Conservation (phyloP, 2,329 filamentous ascomycete genomes). For the Ceratocystis harringtonii region DNA sequence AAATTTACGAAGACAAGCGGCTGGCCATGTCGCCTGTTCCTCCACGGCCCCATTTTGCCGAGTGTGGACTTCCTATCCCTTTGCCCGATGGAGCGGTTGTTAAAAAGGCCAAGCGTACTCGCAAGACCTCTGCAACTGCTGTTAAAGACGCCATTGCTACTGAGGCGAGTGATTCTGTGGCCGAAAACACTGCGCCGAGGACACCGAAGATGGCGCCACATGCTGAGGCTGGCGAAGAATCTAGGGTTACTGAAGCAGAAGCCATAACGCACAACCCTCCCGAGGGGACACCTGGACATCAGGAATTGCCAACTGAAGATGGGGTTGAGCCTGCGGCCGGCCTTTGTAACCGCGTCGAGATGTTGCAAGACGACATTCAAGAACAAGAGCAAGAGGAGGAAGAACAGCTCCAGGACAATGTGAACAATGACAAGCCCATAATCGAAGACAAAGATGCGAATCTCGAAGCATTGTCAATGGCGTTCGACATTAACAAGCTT, state of each 20-base stretch:
- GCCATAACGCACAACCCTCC: neutral
- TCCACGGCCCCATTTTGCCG: constrained; percentile 52
- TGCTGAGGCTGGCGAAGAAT: neutral
- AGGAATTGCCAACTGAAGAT: neutral
- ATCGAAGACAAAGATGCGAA: constrained; percentile 12
- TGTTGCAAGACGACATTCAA: constrained; percentile 4
- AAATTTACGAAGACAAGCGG: constrained; percentile 54
- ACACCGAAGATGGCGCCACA: neutral
- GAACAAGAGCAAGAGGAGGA: constrained; percentile 1
- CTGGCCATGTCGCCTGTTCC: constrained; percentile 52
- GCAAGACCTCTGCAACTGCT: neutral
- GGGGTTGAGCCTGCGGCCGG: neutral
- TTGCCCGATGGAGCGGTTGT: constrained; percentile 32
- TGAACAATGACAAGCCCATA: neutral
- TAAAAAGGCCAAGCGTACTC: constrained; percentile 17
- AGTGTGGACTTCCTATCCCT: constrained; percentile 49
- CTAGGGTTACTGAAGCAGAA: constrained; percentile 1
- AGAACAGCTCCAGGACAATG: neutral
- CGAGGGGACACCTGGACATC: neutral
- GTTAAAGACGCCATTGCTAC: neutral
- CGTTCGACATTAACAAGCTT: constrained; percentile 14
- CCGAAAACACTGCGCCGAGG: neutral
- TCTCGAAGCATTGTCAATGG: constrained; percentile 11
- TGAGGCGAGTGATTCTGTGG: neutral
- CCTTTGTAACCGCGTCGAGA: neutral